phyloP scores from a whole-genome alignment of 306 rosid genomes.

The Vicia faba region DNA sequence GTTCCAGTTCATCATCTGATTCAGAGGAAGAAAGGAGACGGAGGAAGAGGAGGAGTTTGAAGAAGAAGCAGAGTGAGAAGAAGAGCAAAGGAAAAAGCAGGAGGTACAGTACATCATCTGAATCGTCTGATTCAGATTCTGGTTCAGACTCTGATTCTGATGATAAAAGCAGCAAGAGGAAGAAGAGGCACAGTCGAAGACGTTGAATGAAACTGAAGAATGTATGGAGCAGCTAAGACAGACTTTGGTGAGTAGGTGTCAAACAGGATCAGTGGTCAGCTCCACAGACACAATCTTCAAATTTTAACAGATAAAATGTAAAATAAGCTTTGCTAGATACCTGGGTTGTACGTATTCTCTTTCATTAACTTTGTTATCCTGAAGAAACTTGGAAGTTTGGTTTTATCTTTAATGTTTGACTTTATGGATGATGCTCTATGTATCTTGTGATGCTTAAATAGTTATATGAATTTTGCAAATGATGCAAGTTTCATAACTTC shows the following conservation, averaged over 20 bases:
- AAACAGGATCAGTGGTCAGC: conserved; percentile 9
- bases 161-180: conserved; percentile 62
- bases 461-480: conserved; percentile 26
- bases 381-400: conserved; percentile 25
- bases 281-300: background rate
- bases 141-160: conserved; percentile 85
- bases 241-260: conserved; percentile 12
- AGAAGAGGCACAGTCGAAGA: conserved; percentile 67
- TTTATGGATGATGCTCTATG: conserved; percentile 8
- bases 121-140: conserved; percentile 71
- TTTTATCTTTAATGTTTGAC: conserved; percentile 29
- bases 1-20: conserved; percentile 75
- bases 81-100: conserved; percentile 57
- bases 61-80: conserved; percentile 69
- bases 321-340: conserved; percentile 36
- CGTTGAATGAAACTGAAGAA: conserved; percentile 37
- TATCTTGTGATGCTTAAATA: conserved; percentile 27
- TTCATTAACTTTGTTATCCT: conserved; percentile 10
- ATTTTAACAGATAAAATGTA: conserved; percentile 30
- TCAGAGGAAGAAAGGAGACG: conserved; percentile 77
- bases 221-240: conserved; percentile 18
- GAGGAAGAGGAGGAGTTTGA: conserved; percentile 55
- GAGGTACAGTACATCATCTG: conserved; percentile 78
- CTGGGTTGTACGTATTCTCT: conserved; percentile 18
- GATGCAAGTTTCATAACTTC: conserved; percentile 13